phyloP scores from a whole-genome alignment of 208 protist genomes.

The Leishmania guyanensis region DNA sequence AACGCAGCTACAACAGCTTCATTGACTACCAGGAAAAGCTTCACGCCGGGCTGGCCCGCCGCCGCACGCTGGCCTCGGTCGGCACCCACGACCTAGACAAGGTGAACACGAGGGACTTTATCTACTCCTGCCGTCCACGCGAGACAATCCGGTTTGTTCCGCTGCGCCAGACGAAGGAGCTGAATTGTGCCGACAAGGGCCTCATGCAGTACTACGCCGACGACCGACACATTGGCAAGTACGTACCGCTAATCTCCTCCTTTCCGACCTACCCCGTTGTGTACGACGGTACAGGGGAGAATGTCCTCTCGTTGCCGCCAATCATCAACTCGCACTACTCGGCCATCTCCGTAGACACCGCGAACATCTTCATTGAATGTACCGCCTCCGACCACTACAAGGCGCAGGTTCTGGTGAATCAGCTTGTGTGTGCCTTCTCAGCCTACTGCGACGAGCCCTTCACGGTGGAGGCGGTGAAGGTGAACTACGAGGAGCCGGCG shows the following conservation, averaged over 20 bases:
- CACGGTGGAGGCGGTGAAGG: slow-evolving; percentile 86
- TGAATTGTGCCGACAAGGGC: slow-evolving; percentile 82
- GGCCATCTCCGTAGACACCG: slow-evolving; percentile 96
- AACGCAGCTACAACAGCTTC: slow-evolving; percentile 96
- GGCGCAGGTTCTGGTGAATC: slow-evolving; percentile 96
- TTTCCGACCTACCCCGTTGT: slow-evolving; percentile 87
- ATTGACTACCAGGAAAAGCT: slow-evolving; percentile 99
- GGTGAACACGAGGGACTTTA: slow-evolving; percentile 82
- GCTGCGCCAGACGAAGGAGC: slow-evolving; percentile 82
- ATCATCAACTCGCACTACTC: slow-evolving; percentile 99
- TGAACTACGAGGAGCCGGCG: slow-evolving; percentile 74
- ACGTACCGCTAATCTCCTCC: slow-evolving; percentile 73
- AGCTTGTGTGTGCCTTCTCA: slow-evolving; percentile 96
- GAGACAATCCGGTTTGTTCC: slow-evolving; percentile 95
- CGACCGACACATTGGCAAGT: slow-evolving; percentile 91
- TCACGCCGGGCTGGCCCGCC: slow-evolving; percentile 97
- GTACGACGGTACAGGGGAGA: slow-evolving; percentile 48
- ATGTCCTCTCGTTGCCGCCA: slow-evolving; percentile 98
- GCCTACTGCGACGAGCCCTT: slow-evolving; percentile 93
- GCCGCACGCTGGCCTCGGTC: slow-evolving; percentile 98
- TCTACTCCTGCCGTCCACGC: slow-evolving; percentile 79
- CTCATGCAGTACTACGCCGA: slow-evolving; percentile 90
- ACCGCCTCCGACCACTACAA: slow-evolving; percentile 98
- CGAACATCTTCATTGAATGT: slow-evolving; percentile 99
- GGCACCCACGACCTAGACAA: slow-evolving; percentile 99